These are phyloP conservation scores for Xerocomus subilludens DNA, from an alignment of 1,284 basidiomycete genomes.

Conservation along the genomic window DNA sequence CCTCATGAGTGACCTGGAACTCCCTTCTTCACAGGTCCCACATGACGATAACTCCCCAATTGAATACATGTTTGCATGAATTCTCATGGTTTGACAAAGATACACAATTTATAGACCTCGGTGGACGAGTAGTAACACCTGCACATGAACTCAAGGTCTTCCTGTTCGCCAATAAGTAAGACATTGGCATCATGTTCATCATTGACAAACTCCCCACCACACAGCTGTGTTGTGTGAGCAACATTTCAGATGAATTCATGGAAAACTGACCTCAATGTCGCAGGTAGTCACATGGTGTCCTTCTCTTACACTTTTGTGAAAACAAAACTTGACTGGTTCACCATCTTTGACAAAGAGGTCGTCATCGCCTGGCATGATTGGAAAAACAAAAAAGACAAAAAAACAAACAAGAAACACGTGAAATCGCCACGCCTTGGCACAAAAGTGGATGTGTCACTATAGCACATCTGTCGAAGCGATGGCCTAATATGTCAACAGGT, in stretches of 20 bases:
- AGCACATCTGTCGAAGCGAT: too few relatives aligned
- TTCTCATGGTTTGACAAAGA: conserved; percentile 43
- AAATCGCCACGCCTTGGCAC: too few relatives aligned
- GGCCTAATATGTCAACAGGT: too few relatives aligned
- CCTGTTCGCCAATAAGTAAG: conserved; percentile 49
- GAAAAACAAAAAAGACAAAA: too few relatives aligned
- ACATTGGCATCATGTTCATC: conserved; percentile 44
- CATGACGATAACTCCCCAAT: conserved; percentile 33
- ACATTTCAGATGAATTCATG: too few relatives aligned
- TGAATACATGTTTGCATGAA: conserved; percentile 45
- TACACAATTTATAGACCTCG: conserved; percentile 28
- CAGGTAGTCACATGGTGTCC: conserved; percentile 38
- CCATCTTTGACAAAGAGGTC: conserved; percentile 45
- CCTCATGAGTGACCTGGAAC: conserved; percentile 46
- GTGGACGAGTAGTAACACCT: conserved; percentile 44
- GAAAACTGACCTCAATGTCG: conserved; percentile 42
- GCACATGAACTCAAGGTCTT: conserved; percentile 41
- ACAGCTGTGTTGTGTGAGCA: conserved; percentile 24
- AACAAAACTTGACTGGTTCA: conserved; percentile 43
- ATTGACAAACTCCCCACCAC: conserved; percentile 40
- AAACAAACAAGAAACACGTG: too few relatives aligned
- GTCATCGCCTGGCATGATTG: too few relatives aligned
- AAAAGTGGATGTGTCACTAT: too few relatives aligned
- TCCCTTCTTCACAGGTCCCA: conserved; percentile 3
- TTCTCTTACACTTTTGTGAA: conserved; percentile 47